phyloP scores from a whole-genome alignment of 257 asterid genomes.

The Ilex asprella region DNA sequence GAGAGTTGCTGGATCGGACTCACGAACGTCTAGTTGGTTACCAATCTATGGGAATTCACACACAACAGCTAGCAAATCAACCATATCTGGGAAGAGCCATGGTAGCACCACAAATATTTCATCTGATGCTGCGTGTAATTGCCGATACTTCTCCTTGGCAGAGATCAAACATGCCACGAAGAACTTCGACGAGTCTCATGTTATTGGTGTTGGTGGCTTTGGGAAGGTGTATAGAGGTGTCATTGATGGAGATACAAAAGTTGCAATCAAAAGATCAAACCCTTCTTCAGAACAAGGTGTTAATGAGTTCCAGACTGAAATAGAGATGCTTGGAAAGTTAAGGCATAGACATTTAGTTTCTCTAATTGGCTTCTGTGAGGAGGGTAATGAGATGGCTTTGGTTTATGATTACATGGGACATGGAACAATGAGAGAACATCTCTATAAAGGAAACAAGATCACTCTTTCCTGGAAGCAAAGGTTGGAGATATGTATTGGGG shows the following conservation, averaged over 20 bases:
- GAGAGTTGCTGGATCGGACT: neutral
- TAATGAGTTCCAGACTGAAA: slow-evolving; percentile 65
- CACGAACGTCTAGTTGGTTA: slow-evolving; percentile 32
- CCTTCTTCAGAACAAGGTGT: slow-evolving; percentile 69
- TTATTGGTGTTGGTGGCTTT: slow-evolving; percentile 80
- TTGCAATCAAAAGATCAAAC: slow-evolving; percentile 59
- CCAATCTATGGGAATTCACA: slow-evolving; percentile 39
- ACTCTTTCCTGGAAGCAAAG: slow-evolving; percentile 54
- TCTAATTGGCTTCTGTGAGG: slow-evolving; percentile 73
- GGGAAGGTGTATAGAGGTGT: slow-evolving; percentile 70
- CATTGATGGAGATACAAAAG: slow-evolving; percentile 40
- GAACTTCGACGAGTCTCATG: slow-evolving; percentile 45
- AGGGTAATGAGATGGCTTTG: slow-evolving; percentile 63
- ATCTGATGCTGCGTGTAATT: slow-evolving; percentile 35
- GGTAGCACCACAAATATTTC: slow-evolving; percentile 31
- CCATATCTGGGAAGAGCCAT: slow-evolving; percentile 23
- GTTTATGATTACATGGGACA: slow-evolving; percentile 82
- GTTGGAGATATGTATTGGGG: slow-evolving; percentile 65
- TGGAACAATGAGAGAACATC: slow-evolving; percentile 77
- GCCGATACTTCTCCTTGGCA: slow-evolving; percentile 51
- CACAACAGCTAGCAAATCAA: slow-evolving; percentile 21
- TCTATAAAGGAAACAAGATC: slow-evolving; percentile 23
- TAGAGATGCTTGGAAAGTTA: slow-evolving; percentile 65
- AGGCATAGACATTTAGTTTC: slow-evolving; percentile 77
- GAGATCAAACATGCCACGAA: slow-evolving; percentile 53